Base-by-base conservation (phyloP, 2,329 filamentous ascomycete genomes). In the Trichoderma koningii region DNA sequence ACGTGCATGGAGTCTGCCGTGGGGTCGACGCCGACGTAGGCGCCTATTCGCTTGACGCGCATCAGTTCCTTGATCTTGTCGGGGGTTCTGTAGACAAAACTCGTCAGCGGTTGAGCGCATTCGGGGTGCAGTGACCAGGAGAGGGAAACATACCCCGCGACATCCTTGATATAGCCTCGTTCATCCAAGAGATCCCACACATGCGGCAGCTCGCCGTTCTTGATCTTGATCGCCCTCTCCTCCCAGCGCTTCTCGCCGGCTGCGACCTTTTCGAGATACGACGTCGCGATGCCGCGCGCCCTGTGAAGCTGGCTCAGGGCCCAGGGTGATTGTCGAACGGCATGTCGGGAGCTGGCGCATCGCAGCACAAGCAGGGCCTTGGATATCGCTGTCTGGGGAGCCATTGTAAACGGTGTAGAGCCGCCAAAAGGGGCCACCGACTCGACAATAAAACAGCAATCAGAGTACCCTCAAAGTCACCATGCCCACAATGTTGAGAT, bases 21-120 rank as follows among this genome's bases (percentile, higher is more conserved):
- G 5, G 92, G 91, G 73, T 96, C 92, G 71, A 95, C 86, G 70
- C 92, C 92, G 61, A 91, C 89, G 72, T 96, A 96, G 66, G 85
- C 88, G 67, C 88, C 89, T 70, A 92, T 85, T 67, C 88, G 82
- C 73, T 87, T 88, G 28, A 79, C 75, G 5, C 82, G 84, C 79
- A 95, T 84, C 23, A 91, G 79, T 68, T 84, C 82, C 60, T 87
- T 83, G 71, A 94, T 83, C 51, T 80, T 79, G 1, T 80, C 71
- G 48, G 83, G 76, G 64, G 83, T 78, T 47, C 80, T 82, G 63
- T 41, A 14, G 10, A 26, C 9, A 45, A 14, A 12, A 14, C 12
- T 2, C 14, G 28, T 63, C 47, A 66, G 59, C 23, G 19, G 41
- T 21, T 30, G 17, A 23, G 23, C 19, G 17, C 14, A 23, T 34